phyloP scores from a whole-genome alignment of 257 asterid genomes.

The Penstemon davidsonii region DNA sequence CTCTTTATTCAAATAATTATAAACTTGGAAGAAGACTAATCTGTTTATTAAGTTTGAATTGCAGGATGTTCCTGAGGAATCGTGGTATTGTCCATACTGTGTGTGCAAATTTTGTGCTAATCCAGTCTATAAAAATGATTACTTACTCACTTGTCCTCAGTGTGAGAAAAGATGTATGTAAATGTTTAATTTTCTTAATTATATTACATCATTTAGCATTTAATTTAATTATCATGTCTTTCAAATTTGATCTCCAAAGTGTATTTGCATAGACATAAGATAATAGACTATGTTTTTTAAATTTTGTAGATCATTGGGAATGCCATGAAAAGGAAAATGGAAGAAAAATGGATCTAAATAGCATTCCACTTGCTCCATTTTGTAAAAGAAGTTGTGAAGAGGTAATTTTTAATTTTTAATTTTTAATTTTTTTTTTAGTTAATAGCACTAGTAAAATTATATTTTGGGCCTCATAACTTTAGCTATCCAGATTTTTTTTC shows the following conservation, averaged over 20 bases:
- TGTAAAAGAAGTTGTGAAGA: constrained; percentile 46
- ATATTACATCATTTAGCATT: neutral
- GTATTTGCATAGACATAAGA: neutral
- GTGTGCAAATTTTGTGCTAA: constrained; percentile 31
- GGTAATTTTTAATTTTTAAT: constrained; percentile 30
- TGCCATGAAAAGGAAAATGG: constrained; percentile 39
- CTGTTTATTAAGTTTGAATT: neutral
- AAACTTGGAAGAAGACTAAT: neutral
- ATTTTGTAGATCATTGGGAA: constrained; percentile 54
- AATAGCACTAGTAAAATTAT: too few relatives aligned
- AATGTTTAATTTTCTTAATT: neutral
- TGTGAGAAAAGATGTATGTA: constrained; percentile 51
- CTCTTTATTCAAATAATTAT: neutral
- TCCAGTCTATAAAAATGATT: constrained; percentile 10
- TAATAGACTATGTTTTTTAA: neutral
- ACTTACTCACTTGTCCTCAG: constrained; percentile 39
- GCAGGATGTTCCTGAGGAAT: constrained; percentile 26
- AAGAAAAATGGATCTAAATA: constrained; percentile 40
- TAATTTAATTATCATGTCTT: neutral
- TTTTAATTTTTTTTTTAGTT: neutral
- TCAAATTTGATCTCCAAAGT: neutral
- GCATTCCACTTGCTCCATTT: constrained; percentile 39
- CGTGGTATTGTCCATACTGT: constrained; percentile 35
- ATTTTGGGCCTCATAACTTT: too few relatives aligned
- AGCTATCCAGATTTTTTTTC: too few relatives aligned